Evolutionary conservation across 1,284 basidiomycete species (phyloP).

Genomic region (Bothia castanella): DNA sequence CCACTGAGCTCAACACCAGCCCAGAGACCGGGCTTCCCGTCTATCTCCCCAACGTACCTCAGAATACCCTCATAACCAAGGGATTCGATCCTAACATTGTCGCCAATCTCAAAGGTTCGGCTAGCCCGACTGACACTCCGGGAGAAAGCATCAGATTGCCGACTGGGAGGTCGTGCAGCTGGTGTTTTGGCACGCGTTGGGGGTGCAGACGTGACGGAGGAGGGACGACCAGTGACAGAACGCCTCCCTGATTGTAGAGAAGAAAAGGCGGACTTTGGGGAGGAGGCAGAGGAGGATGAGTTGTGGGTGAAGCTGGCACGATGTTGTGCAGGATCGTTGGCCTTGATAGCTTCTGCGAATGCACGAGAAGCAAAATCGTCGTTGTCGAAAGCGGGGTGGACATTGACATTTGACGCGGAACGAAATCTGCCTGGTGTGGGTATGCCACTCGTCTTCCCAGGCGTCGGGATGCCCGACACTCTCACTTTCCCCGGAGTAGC

Average conservation of each 20-base stretch:
- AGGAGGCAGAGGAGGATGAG: constrained; percentile 45
- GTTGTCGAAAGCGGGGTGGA: constrained; percentile 31
- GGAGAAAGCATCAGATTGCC: constrained; percentile 54
- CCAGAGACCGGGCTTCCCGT: constrained; percentile 84
- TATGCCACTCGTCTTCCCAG: constrained; percentile 54
- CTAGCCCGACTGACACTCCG: constrained; percentile 44
- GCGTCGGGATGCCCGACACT: constrained; percentile 56
- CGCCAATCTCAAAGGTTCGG: constrained; percentile 63
- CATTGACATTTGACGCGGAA: constrained; percentile 52
- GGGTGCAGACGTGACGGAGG: constrained; percentile 46
- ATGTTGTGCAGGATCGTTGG: constrained; percentile 73
- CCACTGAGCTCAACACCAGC: constrained; percentile 88
- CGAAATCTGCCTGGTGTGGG: constrained; percentile 69
- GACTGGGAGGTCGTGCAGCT: constrained; percentile 52
- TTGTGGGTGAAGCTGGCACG: constrained; percentile 41
- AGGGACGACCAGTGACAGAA: constrained; percentile 43
- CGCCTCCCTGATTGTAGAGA: constrained; percentile 38
- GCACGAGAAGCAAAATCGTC: constrained; percentile 62
- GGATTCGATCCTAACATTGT: constrained; percentile 79
- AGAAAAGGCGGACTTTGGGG: constrained; percentile 37
- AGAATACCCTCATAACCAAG: constrained; percentile 82
- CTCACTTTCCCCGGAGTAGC: constrained; percentile 52
- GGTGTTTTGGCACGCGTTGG: constrained; percentile 51
- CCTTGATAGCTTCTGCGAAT: constrained; percentile 71
- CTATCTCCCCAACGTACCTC: constrained; percentile 76